Evolutionary conservation across 441 rosid species (phyloP).

Genomic region (Hura crepitans): DNA sequence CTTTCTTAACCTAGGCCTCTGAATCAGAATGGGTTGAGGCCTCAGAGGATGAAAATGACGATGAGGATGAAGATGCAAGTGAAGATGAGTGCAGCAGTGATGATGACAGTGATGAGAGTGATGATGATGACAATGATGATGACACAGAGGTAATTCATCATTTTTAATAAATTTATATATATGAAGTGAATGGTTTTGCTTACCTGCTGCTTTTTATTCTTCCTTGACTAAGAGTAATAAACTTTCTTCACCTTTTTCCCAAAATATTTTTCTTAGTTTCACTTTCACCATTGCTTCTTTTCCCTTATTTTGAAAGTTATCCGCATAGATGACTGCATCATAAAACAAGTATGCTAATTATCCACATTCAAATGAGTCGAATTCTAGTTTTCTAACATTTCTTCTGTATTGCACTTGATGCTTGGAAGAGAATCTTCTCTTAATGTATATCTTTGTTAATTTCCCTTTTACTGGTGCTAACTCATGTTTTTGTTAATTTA

Average conservation of each 20-base stretch:
- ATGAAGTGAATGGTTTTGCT: neutral
- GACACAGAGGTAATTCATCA: constrained; percentile 43
- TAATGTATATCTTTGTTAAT: neutral
- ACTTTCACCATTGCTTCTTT: too few relatives aligned
- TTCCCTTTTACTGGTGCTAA: neutral
- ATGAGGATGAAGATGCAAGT: constrained; percentile 60
- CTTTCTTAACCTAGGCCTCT: constrained; percentile 52
- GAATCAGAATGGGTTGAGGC: constrained; percentile 92
- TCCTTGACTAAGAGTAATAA: neutral
- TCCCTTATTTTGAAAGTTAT: too few relatives aligned
- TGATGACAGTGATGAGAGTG: constrained; percentile 52
- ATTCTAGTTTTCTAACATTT: too few relatives aligned
- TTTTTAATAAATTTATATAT: constrained; percentile 14
- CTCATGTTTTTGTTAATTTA: constrained; percentile 16
- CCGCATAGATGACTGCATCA: too few relatives aligned
- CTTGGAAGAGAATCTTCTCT: neutral
- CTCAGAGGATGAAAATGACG: constrained; percentile 83
- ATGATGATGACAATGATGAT: constrained; percentile 44
- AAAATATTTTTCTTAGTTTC: too few relatives aligned
- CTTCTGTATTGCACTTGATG: neutral
- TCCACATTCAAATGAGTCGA: too few relatives aligned
- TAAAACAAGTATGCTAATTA: too few relatives aligned
- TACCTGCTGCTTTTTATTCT: neutral
- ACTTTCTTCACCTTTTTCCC: neutral
- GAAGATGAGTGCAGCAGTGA: constrained; percentile 43